These are phyloP conservation scores for Gigaspora rosea DNA, from an alignment of 192 early-diverging fungal species.

Conservation along the genomic window DNA sequence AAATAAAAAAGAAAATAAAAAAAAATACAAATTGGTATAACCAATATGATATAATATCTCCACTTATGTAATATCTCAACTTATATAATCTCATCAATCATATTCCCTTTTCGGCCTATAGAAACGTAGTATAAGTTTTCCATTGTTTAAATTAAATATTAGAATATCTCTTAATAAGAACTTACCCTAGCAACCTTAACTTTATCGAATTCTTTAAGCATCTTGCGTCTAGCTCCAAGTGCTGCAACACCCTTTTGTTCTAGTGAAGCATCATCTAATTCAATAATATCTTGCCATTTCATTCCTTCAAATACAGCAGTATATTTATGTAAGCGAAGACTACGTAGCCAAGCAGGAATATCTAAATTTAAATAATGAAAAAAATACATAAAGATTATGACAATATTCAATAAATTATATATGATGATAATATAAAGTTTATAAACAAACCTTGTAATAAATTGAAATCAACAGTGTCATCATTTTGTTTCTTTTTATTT, in stretches of 20 bases:
- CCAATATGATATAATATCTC: no score
- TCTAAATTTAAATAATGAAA: constrained; percentile 49
- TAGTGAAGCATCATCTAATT: constrained; percentile 80
- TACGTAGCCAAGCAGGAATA: constrained; percentile 91
- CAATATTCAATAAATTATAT: not conserved
- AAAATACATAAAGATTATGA: not conserved
- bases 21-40: no score
- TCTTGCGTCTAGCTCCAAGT: constrained; percentile 93
- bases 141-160: not conserved
- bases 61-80: no score
- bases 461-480: constrained; percentile 75
- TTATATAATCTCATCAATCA: not conserved
- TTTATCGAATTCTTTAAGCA: constrained; percentile 95
- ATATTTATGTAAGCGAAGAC: constrained; percentile 96
- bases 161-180: not conserved
- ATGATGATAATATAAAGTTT: not conserved
- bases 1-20: no score
- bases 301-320: constrained; percentile 82
- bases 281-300: constrained; percentile 88
- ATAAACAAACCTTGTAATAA: constrained; percentile 62
- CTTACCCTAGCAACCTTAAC: constrained; percentile 50
- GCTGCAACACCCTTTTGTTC: constrained; percentile 85
- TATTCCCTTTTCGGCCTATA: not conserved
- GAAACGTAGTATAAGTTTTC: not conserved
- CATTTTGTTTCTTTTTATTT: constrained; percentile 74